These are phyloP conservation scores for Gracilaria vermiculophylla DNA, from an alignment of 23 red algal species.

Conservation along the genomic window DNA sequence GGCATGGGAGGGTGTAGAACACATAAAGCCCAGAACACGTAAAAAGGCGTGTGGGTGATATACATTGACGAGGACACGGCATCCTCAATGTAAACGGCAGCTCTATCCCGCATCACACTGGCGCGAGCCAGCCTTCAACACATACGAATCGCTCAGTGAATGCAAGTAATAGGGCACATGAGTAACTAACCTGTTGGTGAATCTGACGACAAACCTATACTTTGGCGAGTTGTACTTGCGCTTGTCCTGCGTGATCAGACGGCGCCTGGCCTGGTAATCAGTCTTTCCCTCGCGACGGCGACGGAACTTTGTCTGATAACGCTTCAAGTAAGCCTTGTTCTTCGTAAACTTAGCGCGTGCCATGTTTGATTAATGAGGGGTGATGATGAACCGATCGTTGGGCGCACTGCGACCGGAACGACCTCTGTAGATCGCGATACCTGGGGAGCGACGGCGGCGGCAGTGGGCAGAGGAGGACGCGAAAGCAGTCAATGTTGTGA, in stretches of 20 bases:
- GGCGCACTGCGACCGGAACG: not conserved
- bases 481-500: not conserved
- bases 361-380: constrained; percentile 5
- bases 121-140: not conserved
- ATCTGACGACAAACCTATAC: constrained; percentile 95
- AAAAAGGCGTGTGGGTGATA: not conserved
- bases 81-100: too few species aligned
- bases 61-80: too few species aligned
- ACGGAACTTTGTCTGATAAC: constrained; percentile 97
- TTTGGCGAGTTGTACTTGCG: constrained; percentile 98
- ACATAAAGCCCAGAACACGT: not conserved
- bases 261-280: constrained; percentile 83
- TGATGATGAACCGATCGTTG: not conserved
- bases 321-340: constrained; percentile 95
- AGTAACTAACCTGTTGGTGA: constrained; percentile 90
- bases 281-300: constrained; percentile 97
- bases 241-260: constrained; percentile 87
- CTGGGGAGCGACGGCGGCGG: not conserved
- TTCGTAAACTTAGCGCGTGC: constrained; percentile 82
- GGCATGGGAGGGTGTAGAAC: not conserved
- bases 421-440: not conserved
- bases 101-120: not conserved
- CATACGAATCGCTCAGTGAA: not conserved
- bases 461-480: not conserved
- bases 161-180: not conserved